Evolutionary conservation across 306 rosid species (phyloP), one percentile per base, ranked within the genome.

Genomic region (Cicer yamashitae): DNA sequence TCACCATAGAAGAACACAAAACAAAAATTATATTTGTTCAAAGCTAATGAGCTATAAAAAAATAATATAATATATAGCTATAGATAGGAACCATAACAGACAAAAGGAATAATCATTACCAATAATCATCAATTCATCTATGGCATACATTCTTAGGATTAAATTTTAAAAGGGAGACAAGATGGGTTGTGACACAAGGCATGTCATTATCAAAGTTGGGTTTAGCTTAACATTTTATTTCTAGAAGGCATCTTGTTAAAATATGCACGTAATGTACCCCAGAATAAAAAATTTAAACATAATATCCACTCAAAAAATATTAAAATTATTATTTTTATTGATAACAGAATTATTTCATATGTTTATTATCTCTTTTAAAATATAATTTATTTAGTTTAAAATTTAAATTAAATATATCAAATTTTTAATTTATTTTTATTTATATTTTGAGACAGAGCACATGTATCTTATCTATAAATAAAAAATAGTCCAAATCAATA

Each of bases 201-300:
- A 85, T 78, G 85, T 89, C 82, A 71, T 78, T 73, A 73, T 86
- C 86, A 79, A 73, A 70, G 75, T 75, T 72, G 41, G 80, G 58
- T 50, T 39, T 70, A 58, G 47, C 79, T 72, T 58, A 40, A 13
- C 25, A 64, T 15, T 40, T 59, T 41, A 57, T 73, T 53, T 82
- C 87, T 83, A 87, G 89, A 90, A 84, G 83, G 62, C 75, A 70
- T 69, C 65, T 25, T 73, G 63, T 17, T 73, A 22, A 56, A 77
- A 62, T 47, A 67, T 43, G 6, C 51, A 77, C 48, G n/a, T 30
- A 67, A 56, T 77, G 70, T 47, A 18, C 50, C 3, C 9, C 20
- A n/a, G 37, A 71, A 8, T 7, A 34, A 1, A 2, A 14, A 6
- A 5, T 15, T 7, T 38, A 7, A 5, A 38, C 10, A 62, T 62